phyloP scores from a whole-genome alignment of 2,329 filamentous ascomycete species.

The Scytalidium sp. region DNA sequence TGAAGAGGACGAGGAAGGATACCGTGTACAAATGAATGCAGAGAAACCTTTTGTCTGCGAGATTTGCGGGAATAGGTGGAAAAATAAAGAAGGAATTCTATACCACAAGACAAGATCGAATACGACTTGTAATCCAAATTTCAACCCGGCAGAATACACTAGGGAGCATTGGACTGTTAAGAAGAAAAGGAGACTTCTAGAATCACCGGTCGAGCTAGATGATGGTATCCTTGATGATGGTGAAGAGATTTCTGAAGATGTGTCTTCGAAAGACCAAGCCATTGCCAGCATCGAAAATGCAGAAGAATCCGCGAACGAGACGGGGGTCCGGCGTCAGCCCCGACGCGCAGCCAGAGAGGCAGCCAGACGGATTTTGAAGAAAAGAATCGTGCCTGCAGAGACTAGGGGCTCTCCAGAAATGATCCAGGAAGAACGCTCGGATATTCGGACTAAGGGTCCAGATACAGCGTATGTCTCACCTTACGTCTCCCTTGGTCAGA shows the following conservation, averaged over 20 bases:
- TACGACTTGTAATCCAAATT: conserved; percentile 28
- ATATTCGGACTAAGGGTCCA: neutral
- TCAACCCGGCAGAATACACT: conserved; percentile 7
- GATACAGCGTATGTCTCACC: neutral
- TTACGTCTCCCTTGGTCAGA: neutral
- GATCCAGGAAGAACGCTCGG: neutral
- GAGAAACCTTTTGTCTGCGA: conserved; percentile 25
- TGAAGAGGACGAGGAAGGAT: conserved; percentile 9
- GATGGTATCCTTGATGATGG: neutral
- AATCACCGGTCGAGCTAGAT: neutral
- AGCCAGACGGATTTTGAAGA: neutral
- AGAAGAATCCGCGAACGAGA: neutral
- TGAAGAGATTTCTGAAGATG: neutral
- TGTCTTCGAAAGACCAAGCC: neutral
- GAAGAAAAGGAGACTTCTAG: conserved; percentile 1
- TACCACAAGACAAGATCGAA: conserved; percentile 28
- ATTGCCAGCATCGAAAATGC: neutral
- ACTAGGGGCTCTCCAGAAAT: neutral
- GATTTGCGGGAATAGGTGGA: conserved; percentile 24
- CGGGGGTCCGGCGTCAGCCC: neutral
- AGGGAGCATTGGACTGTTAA: neutral
- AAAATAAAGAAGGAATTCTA: conserved; percentile 28
- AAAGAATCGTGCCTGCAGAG: neutral
- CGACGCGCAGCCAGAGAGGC: neutral
- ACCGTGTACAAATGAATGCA: conserved; percentile 9